phyloP scores from a whole-genome alignment of 768 basidiomycete species.

The Exidia glandulosa region DNA sequence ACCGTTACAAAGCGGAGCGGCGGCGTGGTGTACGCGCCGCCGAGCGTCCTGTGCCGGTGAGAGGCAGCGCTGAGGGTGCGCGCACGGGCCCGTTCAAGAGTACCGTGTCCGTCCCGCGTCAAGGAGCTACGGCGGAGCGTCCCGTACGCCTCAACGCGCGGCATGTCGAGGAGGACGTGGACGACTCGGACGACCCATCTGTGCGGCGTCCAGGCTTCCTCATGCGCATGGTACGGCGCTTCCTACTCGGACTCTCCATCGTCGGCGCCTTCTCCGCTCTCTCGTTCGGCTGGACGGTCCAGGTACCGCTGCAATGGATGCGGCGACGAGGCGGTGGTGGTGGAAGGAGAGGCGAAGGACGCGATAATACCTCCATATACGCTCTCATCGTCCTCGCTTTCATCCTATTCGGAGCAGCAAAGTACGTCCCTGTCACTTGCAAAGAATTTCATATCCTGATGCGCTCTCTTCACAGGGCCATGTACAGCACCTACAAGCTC shows the following conservation, averaged over 20 bases:
- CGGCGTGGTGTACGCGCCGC: too few relatives aligned
- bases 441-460: background rate
- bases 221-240: conserved; percentile 50
- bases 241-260: conserved; percentile 65
- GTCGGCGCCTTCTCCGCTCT: conserved; percentile 68
- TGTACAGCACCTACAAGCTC: conserved; percentile 56
- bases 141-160: conserved; percentile 50
- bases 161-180: conserved; percentile 37
- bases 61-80: background rate
- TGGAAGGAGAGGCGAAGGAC: conserved; percentile 40
- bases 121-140: conserved; percentile 43
- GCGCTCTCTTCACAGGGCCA: conserved; percentile 35
- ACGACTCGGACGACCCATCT: conserved; percentile 21
- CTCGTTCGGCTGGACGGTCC: conserved; percentile 48
- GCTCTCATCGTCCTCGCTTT: conserved; percentile 57
- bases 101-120: background rate
- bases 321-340: conserved; percentile 48
- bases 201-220: conserved; percentile 27
- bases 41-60: background rate
- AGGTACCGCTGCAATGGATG: conserved; percentile 62
- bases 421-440: conserved; percentile 27
- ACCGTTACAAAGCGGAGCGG: background rate
- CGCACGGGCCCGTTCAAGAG: background rate
- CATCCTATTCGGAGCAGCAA: conserved; percentile 49
- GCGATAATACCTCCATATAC: too few relatives aligned